These are phyloP conservation scores for Linnemannia zychae DNA, from an alignment of 192 early-diverging fungal genomes.

Conservation along the genomic window DNA sequence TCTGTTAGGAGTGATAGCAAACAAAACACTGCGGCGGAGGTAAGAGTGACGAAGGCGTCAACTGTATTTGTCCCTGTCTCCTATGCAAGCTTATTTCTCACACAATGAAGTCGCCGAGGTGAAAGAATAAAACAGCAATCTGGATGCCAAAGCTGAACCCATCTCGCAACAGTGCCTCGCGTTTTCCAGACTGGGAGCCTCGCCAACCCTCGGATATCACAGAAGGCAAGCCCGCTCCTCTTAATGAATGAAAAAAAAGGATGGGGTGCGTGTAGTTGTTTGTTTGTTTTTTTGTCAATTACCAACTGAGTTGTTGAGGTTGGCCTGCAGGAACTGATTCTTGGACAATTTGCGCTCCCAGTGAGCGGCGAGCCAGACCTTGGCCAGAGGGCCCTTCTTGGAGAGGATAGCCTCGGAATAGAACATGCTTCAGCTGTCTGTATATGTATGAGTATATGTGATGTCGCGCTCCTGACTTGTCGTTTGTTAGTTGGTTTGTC, in stretches of 20 bases:
- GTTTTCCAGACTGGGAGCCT: too few relatives aligned
- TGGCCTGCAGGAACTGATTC: constrained; percentile 93
- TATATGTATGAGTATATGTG: background rate
- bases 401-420: constrained; percentile 85
- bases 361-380: constrained; percentile 98
- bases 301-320: constrained; percentile 90
- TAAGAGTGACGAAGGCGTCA: constrained; percentile 3
- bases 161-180: background rate
- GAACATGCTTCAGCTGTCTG: constrained; percentile 66
- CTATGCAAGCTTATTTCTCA: background rate
- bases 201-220: background rate
- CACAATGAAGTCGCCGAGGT: background rate
- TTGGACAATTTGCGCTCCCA: constrained; percentile 98
- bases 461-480: background rate
- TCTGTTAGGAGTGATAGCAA: background rate
- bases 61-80: constrained; percentile 7
- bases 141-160: background rate
- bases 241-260: background rate
- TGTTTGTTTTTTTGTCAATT: constrained; percentile 21
- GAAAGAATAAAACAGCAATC: background rate
- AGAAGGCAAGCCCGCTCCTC: background rate
- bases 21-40: background rate
- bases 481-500: background rate
- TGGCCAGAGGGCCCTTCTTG: constrained; percentile 91
- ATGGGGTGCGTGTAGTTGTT: constrained; percentile 3